These are phyloP conservation scores for Phialocephala subalpina DNA, from an alignment of 2,329 filamentous ascomycete genomes.

Conservation along the genomic window DNA sequence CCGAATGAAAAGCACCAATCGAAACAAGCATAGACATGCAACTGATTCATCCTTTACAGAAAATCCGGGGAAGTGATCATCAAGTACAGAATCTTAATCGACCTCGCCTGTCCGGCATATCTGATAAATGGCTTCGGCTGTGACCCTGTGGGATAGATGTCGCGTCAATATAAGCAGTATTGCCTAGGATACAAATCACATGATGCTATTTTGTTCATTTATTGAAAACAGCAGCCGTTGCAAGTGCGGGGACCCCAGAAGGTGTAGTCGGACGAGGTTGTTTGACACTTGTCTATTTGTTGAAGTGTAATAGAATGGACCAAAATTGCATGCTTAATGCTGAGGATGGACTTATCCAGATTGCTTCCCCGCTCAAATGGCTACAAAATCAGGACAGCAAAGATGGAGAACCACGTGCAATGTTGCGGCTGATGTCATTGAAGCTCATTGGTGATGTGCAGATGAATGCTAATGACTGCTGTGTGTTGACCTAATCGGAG, in stretches of 20 bases:
- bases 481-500: background rate
- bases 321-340: background rate
- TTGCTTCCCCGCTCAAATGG: background rate
- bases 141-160: background rate
- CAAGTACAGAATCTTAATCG: background rate
- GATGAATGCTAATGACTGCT: background rate
- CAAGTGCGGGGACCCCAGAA: slow-evolving; percentile 2
- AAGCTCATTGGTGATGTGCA: background rate
- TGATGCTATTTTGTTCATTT: background rate
- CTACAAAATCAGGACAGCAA: background rate
- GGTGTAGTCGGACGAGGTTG: background rate
- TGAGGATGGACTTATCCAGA: background rate
- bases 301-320: background rate
- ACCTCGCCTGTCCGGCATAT: background rate
- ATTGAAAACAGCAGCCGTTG: slow-evolving; percentile 2
- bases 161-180: slow-evolving; percentile 8
- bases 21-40: background rate
- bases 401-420: background rate
- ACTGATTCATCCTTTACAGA: background rate
- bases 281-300: background rate
- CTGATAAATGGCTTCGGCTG: slow-evolving; percentile 8
- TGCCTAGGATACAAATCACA: background rate
- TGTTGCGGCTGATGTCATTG: slow-evolving; percentile 1
- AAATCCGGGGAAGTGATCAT: slow-evolving; percentile 6
- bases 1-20: background rate